phyloP scores from a whole-genome alignment of 2,329 filamentous ascomycete species.

The Waltergamsia citrina region DNA sequence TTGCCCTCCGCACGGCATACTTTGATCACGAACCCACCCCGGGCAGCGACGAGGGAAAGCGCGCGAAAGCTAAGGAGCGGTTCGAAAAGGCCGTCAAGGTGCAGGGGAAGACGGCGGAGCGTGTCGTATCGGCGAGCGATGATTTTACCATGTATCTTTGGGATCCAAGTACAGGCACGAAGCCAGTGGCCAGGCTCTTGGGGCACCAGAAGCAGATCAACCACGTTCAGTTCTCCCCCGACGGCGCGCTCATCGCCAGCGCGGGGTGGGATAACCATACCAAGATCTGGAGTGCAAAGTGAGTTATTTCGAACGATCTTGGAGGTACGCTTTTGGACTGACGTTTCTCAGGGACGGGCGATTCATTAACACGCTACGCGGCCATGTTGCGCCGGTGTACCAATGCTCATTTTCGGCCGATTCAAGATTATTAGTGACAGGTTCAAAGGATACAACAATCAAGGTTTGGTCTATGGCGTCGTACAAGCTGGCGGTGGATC shows the following conservation, averaged over 20 bases:
- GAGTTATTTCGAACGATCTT: conserved; percentile 16
- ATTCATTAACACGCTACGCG: conserved; percentile 80
- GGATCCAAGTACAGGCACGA: conserved; percentile 69
- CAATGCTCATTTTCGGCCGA: conserved; percentile 90
- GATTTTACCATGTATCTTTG: conserved; percentile 96
- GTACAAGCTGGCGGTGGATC: conserved; percentile 68
- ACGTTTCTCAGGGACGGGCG: conserved; percentile 45
- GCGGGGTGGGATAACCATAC: conserved; percentile 91
- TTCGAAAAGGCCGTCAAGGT: conserved; percentile 80
- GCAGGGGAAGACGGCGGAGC: conserved; percentile 69
- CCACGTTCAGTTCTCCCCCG: conserved; percentile 87
- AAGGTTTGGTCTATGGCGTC: conserved; percentile 91
- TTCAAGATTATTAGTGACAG: conserved; percentile 78
- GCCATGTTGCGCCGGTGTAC: conserved; percentile 85
- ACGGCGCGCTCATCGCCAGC: conserved; percentile 79
- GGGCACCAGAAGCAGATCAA: conserved; percentile 97
- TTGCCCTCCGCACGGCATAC: conserved; percentile 75
- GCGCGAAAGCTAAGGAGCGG: conserved; percentile 65
- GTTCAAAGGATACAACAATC: conserved; percentile 83
- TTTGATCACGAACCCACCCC: conserved; percentile 74
- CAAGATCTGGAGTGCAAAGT: conserved; percentile 79
- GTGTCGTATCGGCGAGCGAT: conserved; percentile 82
- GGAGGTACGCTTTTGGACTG: too few relatives aligned
- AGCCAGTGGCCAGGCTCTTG: conserved; percentile 79
- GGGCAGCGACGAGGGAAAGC: conserved; percentile 57